Conservation (phyloP, 345 rosid species). For the Citrus reticulata region DNA sequence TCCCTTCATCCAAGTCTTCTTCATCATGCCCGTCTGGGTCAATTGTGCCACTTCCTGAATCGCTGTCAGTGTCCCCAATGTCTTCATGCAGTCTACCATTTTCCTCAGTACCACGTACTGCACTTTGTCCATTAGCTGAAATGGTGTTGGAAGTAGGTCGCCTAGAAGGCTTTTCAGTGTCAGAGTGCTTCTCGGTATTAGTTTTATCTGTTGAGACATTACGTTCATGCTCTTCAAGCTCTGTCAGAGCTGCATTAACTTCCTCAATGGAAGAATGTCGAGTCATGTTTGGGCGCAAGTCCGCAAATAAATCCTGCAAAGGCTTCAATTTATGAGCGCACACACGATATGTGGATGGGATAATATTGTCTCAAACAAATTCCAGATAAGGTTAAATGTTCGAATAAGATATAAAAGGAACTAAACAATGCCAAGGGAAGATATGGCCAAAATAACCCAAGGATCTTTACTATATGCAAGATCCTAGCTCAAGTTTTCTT, state of each 20-base stretch:
- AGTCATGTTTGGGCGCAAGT: slow-evolving; percentile 80
- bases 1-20: slow-evolving; percentile 76
- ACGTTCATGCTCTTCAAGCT: slow-evolving; percentile 78
- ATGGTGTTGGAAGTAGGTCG: slow-evolving; percentile 33
- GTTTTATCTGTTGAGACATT: slow-evolving; percentile 54
- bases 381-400: neutral
- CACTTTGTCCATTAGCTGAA: slow-evolving; percentile 49
- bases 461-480: neutral
- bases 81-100: slow-evolving; percentile 71
- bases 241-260: slow-evolving; percentile 69
- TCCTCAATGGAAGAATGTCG: slow-evolving; percentile 77
- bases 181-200: slow-evolving; percentile 58
- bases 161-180: slow-evolving; percentile 50
- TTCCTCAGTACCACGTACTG: slow-evolving; percentile 51
- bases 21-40: slow-evolving; percentile 72
- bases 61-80: slow-evolving; percentile 61
- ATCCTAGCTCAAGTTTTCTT: neutral
- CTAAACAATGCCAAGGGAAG: neutral
- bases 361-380: slow-evolving; percentile 4
- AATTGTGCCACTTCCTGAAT: slow-evolving; percentile 77
- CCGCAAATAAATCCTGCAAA: slow-evolving; percentile 89
- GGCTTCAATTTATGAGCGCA: slow-evolving; percentile 20
- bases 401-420: neutral
- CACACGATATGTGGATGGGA: neutral
- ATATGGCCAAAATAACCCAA: neutral